These are phyloP conservation scores for Dentipellis fragilis DNA, from an alignment of 768 basidiomycete species.

Conservation along the genomic window DNA sequence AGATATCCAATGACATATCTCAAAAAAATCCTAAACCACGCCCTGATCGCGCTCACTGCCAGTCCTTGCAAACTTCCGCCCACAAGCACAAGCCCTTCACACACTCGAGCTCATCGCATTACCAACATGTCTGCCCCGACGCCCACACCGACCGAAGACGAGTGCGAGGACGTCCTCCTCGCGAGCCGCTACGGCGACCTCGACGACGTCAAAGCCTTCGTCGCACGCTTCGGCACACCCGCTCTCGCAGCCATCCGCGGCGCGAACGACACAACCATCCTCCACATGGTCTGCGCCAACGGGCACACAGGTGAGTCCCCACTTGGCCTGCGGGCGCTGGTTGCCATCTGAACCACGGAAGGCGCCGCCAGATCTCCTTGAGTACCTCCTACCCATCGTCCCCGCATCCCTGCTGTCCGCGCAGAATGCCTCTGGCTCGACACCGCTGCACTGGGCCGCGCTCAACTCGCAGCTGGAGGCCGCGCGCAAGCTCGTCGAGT, in stretches of 20 bases:
- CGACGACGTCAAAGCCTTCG: slow-evolving; percentile 62
- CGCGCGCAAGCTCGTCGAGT: slow-evolving; percentile 49
- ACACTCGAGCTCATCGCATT: neutral
- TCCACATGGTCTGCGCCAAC: slow-evolving; percentile 87
- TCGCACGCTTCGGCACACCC: slow-evolving; percentile 43
- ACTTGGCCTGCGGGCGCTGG: slow-evolving; percentile 1
- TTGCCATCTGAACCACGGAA: slow-evolving; percentile 33
- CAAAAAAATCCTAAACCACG: too few relatives aligned
- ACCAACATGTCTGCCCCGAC: neutral
- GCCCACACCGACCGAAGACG: slow-evolving; percentile 26
- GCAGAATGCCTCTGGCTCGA: slow-evolving; percentile 67
- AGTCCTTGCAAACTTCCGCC: too few relatives aligned
- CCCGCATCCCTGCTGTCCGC: slow-evolving; percentile 43
- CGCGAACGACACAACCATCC: slow-evolving; percentile 64
- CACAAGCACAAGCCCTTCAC: too few relatives aligned
- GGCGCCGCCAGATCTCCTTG: slow-evolving; percentile 56
- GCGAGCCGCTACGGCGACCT: slow-evolving; percentile 85
- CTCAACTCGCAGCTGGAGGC: slow-evolving; percentile 68
- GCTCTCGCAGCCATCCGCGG: slow-evolving; percentile 47
- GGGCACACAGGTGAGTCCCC: slow-evolving; percentile 67
- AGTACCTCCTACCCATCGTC: slow-evolving; percentile 57
- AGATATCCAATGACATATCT: too few relatives aligned
- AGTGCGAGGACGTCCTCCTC: slow-evolving; percentile 67
- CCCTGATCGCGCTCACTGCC: too few relatives aligned
- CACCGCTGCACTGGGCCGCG: slow-evolving; percentile 87